Conservation (phyloP, 169 alveolate genomes). For the Plasmodium knowlesi region DNA sequence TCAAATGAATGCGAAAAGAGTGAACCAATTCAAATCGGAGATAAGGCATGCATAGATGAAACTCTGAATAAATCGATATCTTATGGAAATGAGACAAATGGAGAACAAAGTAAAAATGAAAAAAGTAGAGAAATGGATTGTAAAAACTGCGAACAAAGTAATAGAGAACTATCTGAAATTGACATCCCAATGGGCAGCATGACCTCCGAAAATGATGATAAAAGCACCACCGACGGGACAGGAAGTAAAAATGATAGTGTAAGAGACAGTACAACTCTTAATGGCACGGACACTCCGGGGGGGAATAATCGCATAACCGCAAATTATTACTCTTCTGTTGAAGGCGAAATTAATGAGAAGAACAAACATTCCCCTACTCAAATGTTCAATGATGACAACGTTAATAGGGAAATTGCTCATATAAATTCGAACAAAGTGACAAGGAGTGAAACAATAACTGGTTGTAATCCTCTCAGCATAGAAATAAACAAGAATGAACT, state of each 20-base stretch:
- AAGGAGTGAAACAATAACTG: slow-evolving; percentile 29
- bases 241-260: not conserved
- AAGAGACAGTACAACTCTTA: not conserved
- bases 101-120: not conserved
- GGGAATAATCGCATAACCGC: not conserved
- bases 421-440: not conserved
- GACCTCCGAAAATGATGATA: slow-evolving; percentile 4
- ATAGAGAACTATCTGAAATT: not conserved
- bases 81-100: not conserved
- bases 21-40: not conserved
- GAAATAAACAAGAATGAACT: slow-evolving; percentile 53
- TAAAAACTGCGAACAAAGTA: not conserved
- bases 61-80: not conserved
- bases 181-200: not conserved
- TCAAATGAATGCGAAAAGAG: not conserved
- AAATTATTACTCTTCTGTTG: not conserved
- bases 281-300: not conserved
- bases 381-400: not conserved
- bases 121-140: not conserved
- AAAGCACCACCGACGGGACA: not conserved
- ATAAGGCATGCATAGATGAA: not conserved
- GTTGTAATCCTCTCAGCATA: slow-evolving; percentile 7
- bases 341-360: not conserved
- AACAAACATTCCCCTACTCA: not conserved
- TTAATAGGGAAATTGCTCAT: not conserved